Evolutionary conservation across 1,139 yeast genomes (phyloP).

Genomic region (Scheffersomyces titani): DNA sequence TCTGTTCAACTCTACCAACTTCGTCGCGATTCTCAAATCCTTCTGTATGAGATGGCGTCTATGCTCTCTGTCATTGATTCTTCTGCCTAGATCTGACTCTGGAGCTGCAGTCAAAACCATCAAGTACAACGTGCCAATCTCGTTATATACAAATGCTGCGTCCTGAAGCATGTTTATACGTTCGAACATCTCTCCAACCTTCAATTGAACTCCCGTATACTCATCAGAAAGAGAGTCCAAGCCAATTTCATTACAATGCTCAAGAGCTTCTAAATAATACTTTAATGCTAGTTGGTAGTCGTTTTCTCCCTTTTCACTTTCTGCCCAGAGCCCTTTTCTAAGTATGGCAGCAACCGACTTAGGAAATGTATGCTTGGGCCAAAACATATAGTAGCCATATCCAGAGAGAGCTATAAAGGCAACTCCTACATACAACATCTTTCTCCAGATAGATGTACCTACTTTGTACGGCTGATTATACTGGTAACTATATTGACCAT

Average conservation of each 20-base stretch:
- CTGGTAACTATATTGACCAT: constrained; percentile 11
- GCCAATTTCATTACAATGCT: constrained; percentile 40
- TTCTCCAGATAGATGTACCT: constrained; percentile 21
- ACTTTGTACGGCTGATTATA: constrained; percentile 16
- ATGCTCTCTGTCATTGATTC: constrained; percentile 25
- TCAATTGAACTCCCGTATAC: constrained; percentile 83
- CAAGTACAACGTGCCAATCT: constrained; percentile 63
- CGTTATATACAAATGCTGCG: constrained; percentile 67
- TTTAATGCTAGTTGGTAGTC: constrained; percentile 65
- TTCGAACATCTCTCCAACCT: constrained; percentile 85
- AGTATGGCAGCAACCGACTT: constrained; percentile 64
- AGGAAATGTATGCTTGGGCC: constrained; percentile 63
- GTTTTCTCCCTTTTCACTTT: constrained; percentile 67
- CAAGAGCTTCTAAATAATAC: constrained; percentile 55
- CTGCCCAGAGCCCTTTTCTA: constrained; percentile 83
- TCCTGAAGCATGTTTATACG: constrained; percentile 58
- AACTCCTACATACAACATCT: constrained; percentile 20
- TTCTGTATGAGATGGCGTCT: constrained; percentile 69
- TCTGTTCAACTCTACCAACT: constrained; percentile 61
- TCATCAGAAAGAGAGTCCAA: constrained; percentile 64
- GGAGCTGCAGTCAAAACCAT: constrained; percentile 50
- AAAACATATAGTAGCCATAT: constrained; percentile 51
- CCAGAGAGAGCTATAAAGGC: constrained; percentile 34
- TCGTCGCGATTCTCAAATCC: constrained; percentile 68
- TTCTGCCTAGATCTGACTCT: constrained; percentile 19